A percentile compares a stretch with the other conserved stretches of the same genome.
Conservation (phyloP, 2,329 filamentous ascomycete genomes). For the Beauveria australis region DNA sequence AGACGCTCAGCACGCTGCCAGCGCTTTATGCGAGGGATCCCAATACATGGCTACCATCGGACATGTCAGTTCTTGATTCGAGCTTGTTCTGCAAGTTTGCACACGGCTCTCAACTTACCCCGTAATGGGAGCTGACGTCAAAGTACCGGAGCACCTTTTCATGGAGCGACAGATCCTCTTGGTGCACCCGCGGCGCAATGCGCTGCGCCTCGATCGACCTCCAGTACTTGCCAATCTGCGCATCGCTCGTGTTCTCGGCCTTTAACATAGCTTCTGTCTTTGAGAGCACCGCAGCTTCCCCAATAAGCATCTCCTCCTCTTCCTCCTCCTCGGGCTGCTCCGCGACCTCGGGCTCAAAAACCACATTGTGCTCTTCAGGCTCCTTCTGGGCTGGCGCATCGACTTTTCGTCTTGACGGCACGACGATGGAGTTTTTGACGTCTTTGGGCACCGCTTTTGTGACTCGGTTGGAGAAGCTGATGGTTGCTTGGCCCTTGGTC, state of each 20-base stretch:
- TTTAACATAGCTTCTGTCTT: slow-evolving; percentile 44
- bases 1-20: slow-evolving; percentile 81
- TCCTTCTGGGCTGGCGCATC: slow-evolving; percentile 19
- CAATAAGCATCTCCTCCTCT: slow-evolving; percentile 18
- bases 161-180: slow-evolving; percentile 58
- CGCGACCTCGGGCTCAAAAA: slow-evolving; percentile 12
- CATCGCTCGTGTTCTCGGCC: slow-evolving; percentile 58
- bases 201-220: slow-evolving; percentile 59
- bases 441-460: slow-evolving; percentile 45
- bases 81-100: neutral
- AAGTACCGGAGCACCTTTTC: slow-evolving; percentile 90
- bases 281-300: slow-evolving; percentile 23
- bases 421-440: slow-evolving; percentile 34
- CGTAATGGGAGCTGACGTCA: slow-evolving; percentile 85
- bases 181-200: slow-evolving; percentile 65
- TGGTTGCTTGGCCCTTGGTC: slow-evolving; percentile 43
- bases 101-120: slow-evolving; percentile 52
- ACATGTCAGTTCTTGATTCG: neutral
- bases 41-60: slow-evolving; percentile 69
- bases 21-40: slow-evolving; percentile 69
- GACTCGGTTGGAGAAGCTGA: slow-evolving; percentile 50
- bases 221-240: slow-evolving; percentile 74
- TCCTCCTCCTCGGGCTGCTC: slow-evolving; percentile 18
- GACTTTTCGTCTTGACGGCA: slow-evolving; percentile 27
- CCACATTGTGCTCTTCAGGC: slow-evolving; percentile 17